Percentiles rank a stretch among this genome's conserved stretches.
Conservation (phyloP, 345 rosid species). For the Hibiscus syriacus region DNA sequence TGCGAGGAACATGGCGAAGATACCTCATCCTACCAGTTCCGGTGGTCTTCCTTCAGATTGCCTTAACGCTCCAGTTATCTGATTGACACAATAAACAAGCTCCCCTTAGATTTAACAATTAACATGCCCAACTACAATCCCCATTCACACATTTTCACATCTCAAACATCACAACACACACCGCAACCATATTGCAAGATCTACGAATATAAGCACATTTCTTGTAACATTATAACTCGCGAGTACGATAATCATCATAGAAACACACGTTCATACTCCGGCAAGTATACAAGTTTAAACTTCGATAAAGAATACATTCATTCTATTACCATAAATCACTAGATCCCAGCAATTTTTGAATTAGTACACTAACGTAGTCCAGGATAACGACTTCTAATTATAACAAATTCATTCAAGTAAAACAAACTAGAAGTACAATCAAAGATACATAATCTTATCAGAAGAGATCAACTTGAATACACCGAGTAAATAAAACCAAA, state of each 20-base stretch:
- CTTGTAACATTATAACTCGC: no score
- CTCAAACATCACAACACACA: no score
- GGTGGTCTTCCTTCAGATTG: constrained; percentile 91
- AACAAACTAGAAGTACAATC: background rate
- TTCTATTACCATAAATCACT: no score
- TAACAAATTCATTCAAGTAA: background rate
- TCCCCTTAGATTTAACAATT: no score
- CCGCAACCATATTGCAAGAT: no score
- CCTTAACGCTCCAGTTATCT: constrained; percentile 99
- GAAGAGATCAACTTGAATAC: background rate
- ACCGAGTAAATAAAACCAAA: background rate
- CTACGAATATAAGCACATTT: background rate
- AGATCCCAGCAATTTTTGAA: background rate
- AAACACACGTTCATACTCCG: background rate
- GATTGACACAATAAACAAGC: no score
- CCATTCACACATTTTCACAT: background rate
- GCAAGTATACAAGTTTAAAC: background rate
- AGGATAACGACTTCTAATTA: background rate
- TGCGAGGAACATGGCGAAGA: constrained; percentile 71
- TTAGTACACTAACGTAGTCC: no score
- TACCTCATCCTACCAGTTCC: no score
- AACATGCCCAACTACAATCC: no score
- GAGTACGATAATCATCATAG: no score
- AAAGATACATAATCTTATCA: background rate
- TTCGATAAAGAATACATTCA: background rate